A percentile compares a stretch with the other conserved stretches of the same genome.
These are phyloP conservation scores for Ascocoryne sarcoides DNA, from an alignment of 2,329 filamentous ascomycete genomes.

Conservation along the genomic window DNA sequence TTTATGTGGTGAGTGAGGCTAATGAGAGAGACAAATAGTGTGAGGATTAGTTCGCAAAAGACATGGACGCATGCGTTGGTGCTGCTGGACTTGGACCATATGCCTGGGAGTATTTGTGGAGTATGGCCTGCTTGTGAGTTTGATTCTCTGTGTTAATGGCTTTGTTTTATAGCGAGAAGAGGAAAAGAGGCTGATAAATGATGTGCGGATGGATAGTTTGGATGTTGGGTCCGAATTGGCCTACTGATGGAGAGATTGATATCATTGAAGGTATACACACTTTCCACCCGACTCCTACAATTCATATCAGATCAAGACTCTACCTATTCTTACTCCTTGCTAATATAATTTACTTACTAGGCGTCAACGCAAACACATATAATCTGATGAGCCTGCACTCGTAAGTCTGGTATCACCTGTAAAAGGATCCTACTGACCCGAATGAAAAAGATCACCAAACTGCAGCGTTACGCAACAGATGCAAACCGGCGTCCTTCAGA, in stretches of 20 bases:
- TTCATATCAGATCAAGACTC: slow-evolving; percentile 40
- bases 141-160: background rate
- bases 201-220: slow-evolving; percentile 32
- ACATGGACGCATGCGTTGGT: slow-evolving; percentile 58
- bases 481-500: slow-evolving; percentile 14
- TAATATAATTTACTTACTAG: background rate
- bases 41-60: slow-evolving; percentile 58
- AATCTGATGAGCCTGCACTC: background rate
- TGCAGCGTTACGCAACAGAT: slow-evolving; percentile 29
- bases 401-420: no score
- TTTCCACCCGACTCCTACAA: no score
- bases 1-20: no score
- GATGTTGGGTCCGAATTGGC: slow-evolving; percentile 47
- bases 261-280: slow-evolving; percentile 67
- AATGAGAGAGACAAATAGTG: no score
- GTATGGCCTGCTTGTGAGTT: slow-evolving; percentile 57
- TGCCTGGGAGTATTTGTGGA: slow-evolving; percentile 62
- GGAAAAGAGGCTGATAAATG: background rate
- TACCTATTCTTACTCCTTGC: no score
- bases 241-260: slow-evolving; percentile 46
- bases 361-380: background rate
- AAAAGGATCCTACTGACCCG: no score
- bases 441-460: no score
- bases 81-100: slow-evolving; percentile 62
- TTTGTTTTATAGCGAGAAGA: background rate